Evolutionary conservation across 1,139 yeast species (phyloP).

Genomic region (Hyphopichia buzzinii): DNA sequence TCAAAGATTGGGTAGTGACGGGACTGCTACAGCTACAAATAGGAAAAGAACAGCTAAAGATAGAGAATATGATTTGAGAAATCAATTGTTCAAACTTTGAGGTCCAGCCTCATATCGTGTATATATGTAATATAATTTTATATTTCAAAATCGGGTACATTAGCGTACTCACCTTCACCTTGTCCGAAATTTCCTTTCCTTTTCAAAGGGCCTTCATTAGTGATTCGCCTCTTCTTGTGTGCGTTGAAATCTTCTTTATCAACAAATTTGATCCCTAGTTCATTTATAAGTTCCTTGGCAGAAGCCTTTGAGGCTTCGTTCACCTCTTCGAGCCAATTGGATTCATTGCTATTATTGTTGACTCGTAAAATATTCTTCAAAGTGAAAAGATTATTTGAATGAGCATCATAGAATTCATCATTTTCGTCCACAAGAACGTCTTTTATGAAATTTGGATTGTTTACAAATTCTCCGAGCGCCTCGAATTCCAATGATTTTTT

Average conservation of each 20-base stretch:
- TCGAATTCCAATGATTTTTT: constrained; percentile 23
- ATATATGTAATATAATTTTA: constrained; percentile 6
- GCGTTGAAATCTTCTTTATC: constrained; percentile 12
- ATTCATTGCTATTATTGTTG: constrained; percentile 9
- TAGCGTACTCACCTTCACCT: constrained; percentile 28
- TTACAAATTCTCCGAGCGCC: constrained; percentile 19
- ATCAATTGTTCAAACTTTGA: constrained; percentile 39
- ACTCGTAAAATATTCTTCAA: constrained; percentile 26
- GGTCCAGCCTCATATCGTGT: constrained; percentile 1
- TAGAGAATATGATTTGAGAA: constrained; percentile 40
- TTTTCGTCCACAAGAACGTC: constrained; percentile 21
- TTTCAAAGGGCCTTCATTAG: neutral
- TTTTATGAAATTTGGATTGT: constrained; percentile 25
- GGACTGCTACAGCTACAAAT: constrained; percentile 32
- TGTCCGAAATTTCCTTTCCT: constrained; percentile 25
- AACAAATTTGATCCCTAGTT: constrained; percentile 18
- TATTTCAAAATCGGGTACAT: constrained; percentile 33
- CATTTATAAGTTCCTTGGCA: constrained; percentile 18
- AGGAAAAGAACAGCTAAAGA: constrained; percentile 48
- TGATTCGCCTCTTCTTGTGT: constrained; percentile 12
- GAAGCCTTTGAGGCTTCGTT: constrained; percentile 11
- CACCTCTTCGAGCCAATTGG: constrained; percentile 16
- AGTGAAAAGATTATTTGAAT: constrained; percentile 28
- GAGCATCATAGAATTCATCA: constrained; percentile 5
- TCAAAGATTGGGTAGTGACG: constrained; percentile 43